These are phyloP conservation scores for Aschersonia sp. DNA, from an alignment of 2,329 filamentous ascomycete species.

Conservation along the genomic window DNA sequence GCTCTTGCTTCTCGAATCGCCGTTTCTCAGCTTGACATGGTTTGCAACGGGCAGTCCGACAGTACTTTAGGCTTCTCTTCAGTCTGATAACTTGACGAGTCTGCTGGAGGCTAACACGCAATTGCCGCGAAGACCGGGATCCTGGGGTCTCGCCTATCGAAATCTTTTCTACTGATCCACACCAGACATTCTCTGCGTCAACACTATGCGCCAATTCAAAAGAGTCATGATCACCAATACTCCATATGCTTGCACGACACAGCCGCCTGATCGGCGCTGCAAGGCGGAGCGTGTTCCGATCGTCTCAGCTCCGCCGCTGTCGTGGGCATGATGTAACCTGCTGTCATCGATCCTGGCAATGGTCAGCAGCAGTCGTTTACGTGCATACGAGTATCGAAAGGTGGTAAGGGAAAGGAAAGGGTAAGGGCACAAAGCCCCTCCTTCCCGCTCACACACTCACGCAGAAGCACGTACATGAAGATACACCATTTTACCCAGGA, in stretches of 20 bases:
- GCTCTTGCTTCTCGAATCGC: no score
- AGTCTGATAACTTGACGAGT: no score
- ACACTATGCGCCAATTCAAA: background rate
- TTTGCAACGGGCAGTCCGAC: no score
- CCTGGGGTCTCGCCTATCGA: no score
- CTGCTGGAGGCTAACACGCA: no score
- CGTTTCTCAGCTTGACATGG: no score
- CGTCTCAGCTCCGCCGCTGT: slow-evolving; percentile 2
- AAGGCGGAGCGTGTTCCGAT: slow-evolving; percentile 2
- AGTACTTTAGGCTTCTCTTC: no score
- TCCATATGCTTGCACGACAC: background rate
- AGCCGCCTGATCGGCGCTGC: slow-evolving; percentile 1
- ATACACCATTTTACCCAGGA: background rate
- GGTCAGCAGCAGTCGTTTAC: background rate
- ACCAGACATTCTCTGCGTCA: background rate
- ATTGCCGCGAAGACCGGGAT: no score
- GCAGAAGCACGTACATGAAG: background rate
- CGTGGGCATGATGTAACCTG: background rate
- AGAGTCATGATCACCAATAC: background rate
- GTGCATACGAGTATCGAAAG: background rate
- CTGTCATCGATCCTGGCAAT: background rate
- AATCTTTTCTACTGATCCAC: no score
- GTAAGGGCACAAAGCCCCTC: background rate
- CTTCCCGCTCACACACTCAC: no score
- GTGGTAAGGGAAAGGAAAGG: background rate